Percentiles rank a stretch among this genome's conserved stretches.
These are phyloP conservation scores for Peltaster fructicola DNA, from an alignment of 2,329 filamentous ascomycete species.

Conservation along the genomic window DNA sequence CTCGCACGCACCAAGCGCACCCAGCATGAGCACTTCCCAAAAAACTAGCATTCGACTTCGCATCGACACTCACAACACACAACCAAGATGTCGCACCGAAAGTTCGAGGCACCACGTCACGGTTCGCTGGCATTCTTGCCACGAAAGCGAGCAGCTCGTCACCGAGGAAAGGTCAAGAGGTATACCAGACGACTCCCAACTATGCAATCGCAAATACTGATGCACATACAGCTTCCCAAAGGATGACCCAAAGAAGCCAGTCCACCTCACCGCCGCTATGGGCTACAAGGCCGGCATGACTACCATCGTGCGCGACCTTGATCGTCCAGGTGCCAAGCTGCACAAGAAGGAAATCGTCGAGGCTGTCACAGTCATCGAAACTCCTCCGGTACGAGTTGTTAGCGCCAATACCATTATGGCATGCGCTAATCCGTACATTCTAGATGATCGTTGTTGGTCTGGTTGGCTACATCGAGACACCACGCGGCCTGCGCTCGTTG, in stretches of 20 bases:
- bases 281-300: conserved; percentile 99
- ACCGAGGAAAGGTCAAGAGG: conserved; percentile 98
- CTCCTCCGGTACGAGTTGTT: conserved; percentile 55
- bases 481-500: conserved; percentile 95
- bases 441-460: conserved; percentile 99
- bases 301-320: conserved; percentile 97
- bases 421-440: conserved; percentile 21
- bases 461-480: conserved; percentile 99
- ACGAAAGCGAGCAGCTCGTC: conserved; percentile 75
- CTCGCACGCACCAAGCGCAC: conserved; percentile 1
- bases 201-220: conserved; percentile 1
- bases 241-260: conserved; percentile 99
- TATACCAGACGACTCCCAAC: conserved; percentile 27
- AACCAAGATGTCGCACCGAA: conserved; percentile 38
- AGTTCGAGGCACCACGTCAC: conserved; percentile 82
- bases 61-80: conserved; percentile 3
- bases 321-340: conserved; percentile 96
- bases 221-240: conserved; percentile 71
- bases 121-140: conserved; percentile 47
- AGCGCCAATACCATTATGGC: conserved; percentile 49
- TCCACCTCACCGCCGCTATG: conserved; percentile 94
- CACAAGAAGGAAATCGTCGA: conserved; percentile 98
- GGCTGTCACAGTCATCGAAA: conserved; percentile 76
- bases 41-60: too few species aligned
- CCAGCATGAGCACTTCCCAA: conserved; percentile 3